Conservation (phyloP, 1,284 basidiomycete species). For the Ustilago vetiveriae region DNA sequence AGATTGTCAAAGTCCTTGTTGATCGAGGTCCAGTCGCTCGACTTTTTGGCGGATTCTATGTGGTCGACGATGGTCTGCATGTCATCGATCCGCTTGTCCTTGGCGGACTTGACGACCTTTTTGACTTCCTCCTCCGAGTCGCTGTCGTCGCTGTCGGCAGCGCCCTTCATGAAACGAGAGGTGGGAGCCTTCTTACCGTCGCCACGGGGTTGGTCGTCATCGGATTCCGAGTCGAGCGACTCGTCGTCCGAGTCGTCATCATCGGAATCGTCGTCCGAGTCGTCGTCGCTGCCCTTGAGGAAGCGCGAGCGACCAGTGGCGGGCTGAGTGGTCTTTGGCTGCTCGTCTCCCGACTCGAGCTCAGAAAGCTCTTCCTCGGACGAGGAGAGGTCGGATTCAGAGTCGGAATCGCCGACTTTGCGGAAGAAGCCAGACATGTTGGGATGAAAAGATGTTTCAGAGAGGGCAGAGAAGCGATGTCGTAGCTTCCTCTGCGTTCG, state of each 20-base stretch:
- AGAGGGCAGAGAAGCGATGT: conserved; percentile 28
- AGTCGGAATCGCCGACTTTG: conserved; percentile 64
- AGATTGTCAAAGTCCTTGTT: conserved; percentile 93
- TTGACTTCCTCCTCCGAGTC: conserved; percentile 77
- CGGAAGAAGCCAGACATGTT: conserved; percentile 67
- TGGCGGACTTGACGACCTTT: conserved; percentile 82
- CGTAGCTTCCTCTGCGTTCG: conserved; percentile 27
- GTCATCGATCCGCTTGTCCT: conserved; percentile 85
- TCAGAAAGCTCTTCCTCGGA: conserved; percentile 66
- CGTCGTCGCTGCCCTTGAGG: conserved; percentile 53
- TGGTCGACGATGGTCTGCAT: conserved; percentile 85
- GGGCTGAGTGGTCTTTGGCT: conserved; percentile 48
- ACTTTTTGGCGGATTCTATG: conserved; percentile 94
- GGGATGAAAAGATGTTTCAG: neutral
- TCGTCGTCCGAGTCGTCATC: conserved; percentile 49
- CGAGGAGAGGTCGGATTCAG: conserved; percentile 63
- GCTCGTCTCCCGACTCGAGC: conserved; percentile 62
- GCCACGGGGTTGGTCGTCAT: conserved; percentile 39
- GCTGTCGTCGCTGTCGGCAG: conserved; percentile 69
- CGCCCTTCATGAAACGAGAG: conserved; percentile 66
- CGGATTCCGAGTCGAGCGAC: conserved; percentile 49
- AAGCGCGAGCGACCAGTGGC: conserved; percentile 46
- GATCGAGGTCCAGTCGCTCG: conserved; percentile 90
- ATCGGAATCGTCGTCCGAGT: conserved; percentile 54
- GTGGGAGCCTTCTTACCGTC: conserved; percentile 53